phyloP scores from a whole-genome alignment of 768 basidiomycete genomes.

The Chiua virens region DNA sequence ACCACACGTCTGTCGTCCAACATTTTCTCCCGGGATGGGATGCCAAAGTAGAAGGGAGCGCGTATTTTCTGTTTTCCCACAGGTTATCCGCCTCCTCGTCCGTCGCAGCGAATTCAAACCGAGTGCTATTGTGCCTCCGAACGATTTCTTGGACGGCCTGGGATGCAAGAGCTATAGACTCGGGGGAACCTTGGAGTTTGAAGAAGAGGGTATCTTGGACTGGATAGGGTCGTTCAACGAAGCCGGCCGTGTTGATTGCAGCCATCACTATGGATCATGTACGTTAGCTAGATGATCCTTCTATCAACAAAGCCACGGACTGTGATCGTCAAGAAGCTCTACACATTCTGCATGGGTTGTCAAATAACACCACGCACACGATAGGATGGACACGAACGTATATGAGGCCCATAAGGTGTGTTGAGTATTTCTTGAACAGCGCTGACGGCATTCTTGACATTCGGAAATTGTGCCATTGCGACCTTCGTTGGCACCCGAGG shows the following conservation, averaged over 20 bases:
- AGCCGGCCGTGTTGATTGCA: constrained; percentile 68
- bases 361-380: background rate
- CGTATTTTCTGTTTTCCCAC: constrained; percentile 87
- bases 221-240: constrained; percentile 61
- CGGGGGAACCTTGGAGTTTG: constrained; percentile 81
- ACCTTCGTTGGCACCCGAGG: constrained; percentile 82
- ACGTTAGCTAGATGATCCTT: background rate
- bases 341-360: constrained; percentile 63
- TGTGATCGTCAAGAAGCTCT: constrained; percentile 79
- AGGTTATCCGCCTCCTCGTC: constrained; percentile 74
- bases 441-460: constrained; percentile 71
- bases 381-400: constrained; percentile 51
- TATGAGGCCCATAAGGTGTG: constrained; percentile 63
- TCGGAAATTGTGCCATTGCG: constrained; percentile 84
- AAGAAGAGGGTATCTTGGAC: constrained; percentile 84
- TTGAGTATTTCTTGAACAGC: constrained; percentile 83
- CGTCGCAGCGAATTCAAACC: constrained; percentile 71
- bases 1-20: constrained; percentile 95
- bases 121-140: constrained; percentile 62
- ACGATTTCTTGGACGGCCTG: constrained; percentile 60
- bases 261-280: constrained; percentile 56
- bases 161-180: constrained; percentile 57
- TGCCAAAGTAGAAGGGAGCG: constrained; percentile 68
- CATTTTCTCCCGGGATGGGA: constrained; percentile 61
- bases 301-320: constrained; percentile 34